Base-by-base conservation (phyloP, 2,329 filamentous ascomycete species). In the Colletotrichum sidae region DNA sequence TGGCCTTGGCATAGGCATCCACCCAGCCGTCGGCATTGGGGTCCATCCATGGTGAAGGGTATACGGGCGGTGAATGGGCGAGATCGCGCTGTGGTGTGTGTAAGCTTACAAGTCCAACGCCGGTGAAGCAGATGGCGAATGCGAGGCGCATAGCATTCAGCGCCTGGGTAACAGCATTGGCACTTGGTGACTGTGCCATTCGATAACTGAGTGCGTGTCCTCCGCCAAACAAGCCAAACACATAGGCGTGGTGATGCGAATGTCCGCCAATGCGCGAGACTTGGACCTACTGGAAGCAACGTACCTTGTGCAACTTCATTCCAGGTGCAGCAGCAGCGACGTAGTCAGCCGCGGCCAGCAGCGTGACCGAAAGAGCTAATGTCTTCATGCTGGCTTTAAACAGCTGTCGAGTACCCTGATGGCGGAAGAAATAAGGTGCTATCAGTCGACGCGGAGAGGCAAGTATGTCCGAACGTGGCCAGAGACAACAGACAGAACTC, bases 1-100 rank as follows among this genome's bases (percentile, higher is more conserved):
- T 88, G 1, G 94, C 94, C 76, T 91, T 90, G 17, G 79, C 80
- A 71, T 97, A 94, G 44, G 93, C 93, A 7, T 88, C 86, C 58
- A 86, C 84, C 94, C 94, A 97, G 67, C 85, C 86, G 49, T 86
- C 81, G 10, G 91, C 92, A 6, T 86, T 76, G 15, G 92, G 90
- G 68, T 92, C 87, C 80, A 91, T 90, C 93, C 94, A 97, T 81
- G 94, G 94, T 35, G 92, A 94, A 1, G 94, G 94, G 73, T 97
- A 97, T 73, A 86, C 86, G 2, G 93, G 92, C 11, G 78, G 78
- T 3, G 84, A 86, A 37, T 71, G 68, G 4, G 80, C 79, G 12
- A 80, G 75, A 2, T 55, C 57, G 56, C 61, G 56, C 57, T 69
- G 58, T 34, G 13, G 39, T 12, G 38, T 42, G n/a, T 12, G 37